Percentiles rank a stretch among this genome's conserved stretches.
phyloP scores from a whole-genome alignment of 2,329 filamentous ascomycete species.

The Fusarium sp. region DNA sequence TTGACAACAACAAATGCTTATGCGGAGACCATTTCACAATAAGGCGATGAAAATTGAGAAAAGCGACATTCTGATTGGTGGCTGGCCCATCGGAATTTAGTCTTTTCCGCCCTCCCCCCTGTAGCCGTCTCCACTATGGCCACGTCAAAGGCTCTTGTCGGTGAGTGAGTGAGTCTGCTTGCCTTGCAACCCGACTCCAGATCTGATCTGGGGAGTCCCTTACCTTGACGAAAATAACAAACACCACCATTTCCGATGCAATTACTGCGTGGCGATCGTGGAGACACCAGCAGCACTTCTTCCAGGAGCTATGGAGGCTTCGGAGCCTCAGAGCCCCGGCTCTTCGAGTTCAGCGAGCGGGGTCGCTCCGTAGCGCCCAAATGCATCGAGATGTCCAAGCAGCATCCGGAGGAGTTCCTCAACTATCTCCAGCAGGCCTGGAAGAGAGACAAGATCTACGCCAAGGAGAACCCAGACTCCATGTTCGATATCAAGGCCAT shows the following conservation, averaged over 20 bases:
- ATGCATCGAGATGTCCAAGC: constrained; percentile 38
- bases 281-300: constrained; percentile 41
- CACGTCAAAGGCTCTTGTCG: constrained; percentile 42
- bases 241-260: constrained; percentile 39
- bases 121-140: constrained; percentile 27
- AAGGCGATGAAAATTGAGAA: constrained; percentile 9
- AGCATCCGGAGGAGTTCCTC: constrained; percentile 38
- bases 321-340: constrained; percentile 37
- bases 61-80: constrained; percentile 1
- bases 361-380: constrained; percentile 37
- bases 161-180: constrained; percentile 36
- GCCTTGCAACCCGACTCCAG: constrained; percentile 27
- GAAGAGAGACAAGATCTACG: constrained; percentile 40
- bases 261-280: constrained; percentile 43
- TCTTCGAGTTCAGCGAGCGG: constrained; percentile 40
- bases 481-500: constrained; percentile 38
- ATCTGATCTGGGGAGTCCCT: constrained; percentile 31
- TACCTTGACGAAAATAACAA: constrained; percentile 7
- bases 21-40: constrained; percentile 19
- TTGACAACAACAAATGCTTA: constrained; percentile 8
- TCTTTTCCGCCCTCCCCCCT: constrained; percentile 38
- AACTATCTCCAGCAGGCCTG: constrained; percentile 40
- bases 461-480: constrained; percentile 36
- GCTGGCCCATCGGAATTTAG: constrained; percentile 23
- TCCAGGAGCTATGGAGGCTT: constrained; percentile 40